These are phyloP conservation scores for Clonostachys chloroleuca DNA, from an alignment of 2,329 filamentous ascomycete genomes.

Conservation along the genomic window DNA sequence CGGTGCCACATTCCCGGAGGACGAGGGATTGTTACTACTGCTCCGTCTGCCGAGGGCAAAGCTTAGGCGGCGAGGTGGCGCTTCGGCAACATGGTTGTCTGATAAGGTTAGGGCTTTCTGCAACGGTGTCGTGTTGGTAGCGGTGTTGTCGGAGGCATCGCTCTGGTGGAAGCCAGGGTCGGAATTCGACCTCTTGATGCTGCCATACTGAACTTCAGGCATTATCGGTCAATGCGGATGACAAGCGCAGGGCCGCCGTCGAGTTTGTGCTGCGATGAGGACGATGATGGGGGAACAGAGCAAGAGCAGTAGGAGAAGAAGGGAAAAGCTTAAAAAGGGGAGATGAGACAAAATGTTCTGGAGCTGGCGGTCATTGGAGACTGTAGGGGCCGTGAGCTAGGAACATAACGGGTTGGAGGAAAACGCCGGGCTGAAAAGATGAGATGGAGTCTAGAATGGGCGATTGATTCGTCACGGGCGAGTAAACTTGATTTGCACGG, in stretches of 20 bases:
- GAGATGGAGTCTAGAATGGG: no score
- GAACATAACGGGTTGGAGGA: no score
- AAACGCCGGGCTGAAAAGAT: no score
- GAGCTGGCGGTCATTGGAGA: neutral
- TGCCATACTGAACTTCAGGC: slow-evolving; percentile 5
- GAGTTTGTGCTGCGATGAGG: neutral
- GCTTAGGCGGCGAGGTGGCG: no score
- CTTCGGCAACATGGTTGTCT: no score
- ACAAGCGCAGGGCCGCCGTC: neutral
- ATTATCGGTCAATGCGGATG: slow-evolving; percentile 1
- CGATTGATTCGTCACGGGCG: no score
- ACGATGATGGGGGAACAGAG: neutral
- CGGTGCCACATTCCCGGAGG: neutral
- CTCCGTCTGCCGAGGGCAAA: no score
- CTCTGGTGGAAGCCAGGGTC: slow-evolving; percentile 1
- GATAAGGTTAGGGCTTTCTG: no score
- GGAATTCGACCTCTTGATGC: slow-evolving; percentile 2
- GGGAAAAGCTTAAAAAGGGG: neutral
- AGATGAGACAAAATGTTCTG: neutral
- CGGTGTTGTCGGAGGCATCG: neutral
- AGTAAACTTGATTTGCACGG: no score
- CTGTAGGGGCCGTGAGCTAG: no score
- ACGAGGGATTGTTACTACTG: neutral
- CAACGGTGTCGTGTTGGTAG: neutral
- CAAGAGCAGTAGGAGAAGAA: neutral